These are phyloP conservation scores for Oleoguttula mirabilis DNA, from an alignment of 495 filamentous ascomycete species.

Conservation along the genomic window DNA sequence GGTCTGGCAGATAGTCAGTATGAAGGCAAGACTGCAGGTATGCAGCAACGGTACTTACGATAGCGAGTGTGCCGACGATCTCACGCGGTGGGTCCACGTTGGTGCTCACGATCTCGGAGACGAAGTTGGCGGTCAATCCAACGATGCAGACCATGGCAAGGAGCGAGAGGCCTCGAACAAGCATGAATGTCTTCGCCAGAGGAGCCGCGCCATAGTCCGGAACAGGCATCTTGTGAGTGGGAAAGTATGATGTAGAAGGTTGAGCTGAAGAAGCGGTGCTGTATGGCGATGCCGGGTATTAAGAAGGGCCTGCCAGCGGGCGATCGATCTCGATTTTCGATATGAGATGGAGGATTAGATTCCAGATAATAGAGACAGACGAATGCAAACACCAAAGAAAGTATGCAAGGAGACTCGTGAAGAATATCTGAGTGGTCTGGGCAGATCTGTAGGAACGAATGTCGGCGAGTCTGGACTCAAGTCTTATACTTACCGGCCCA, in stretches of 20 bases:
- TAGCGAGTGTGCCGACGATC: conserved; percentile 63
- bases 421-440: conserved; percentile 3
- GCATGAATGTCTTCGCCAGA: conserved; percentile 63
- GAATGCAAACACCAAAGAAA: conserved; percentile 20
- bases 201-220: conserved; percentile 50
- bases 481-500: conserved; percentile 1
- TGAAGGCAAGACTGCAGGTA: background rate
- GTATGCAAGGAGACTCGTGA: conserved; percentile 6
- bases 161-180: conserved; percentile 58
- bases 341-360: background rate
- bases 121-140: conserved; percentile 71
- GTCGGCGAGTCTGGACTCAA: background rate
- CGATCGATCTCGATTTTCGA: conserved; percentile 3
- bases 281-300: background rate
- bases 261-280: conserved; percentile 1
- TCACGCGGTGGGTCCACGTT: conserved; percentile 54
- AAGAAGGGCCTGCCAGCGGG: conserved; percentile 9
- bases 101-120: conserved; percentile 57
- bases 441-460: conserved; percentile 8
- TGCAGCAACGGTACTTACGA: conserved; percentile 44
- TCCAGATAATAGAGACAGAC: no score
- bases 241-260: no score
- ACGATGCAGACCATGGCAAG: conserved; percentile 66
- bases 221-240: conserved; percentile 39
- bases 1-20: conserved; percentile 37